Percentiles rank a stretch among this genome's conserved stretches.
phyloP scores from a whole-genome alignment of 192 early-diverging fungal genomes.

The Kickxella alabastrina region DNA sequence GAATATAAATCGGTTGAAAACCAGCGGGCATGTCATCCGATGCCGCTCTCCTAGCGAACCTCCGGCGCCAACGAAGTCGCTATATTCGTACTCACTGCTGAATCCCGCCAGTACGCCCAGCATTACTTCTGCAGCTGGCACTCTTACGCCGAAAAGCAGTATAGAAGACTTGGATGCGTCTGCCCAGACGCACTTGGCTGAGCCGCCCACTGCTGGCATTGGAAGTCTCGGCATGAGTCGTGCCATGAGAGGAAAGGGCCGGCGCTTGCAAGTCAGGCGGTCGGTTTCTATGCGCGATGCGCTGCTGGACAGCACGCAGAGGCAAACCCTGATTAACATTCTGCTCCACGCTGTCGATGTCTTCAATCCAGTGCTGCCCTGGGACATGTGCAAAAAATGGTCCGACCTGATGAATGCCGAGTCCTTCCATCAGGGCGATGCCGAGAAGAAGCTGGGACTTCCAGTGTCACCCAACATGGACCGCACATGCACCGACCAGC shows the following conservation, averaged over 20 bases:
- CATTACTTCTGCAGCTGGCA: neutral
- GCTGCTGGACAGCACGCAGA: constrained; percentile 54
- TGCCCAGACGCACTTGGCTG: neutral
- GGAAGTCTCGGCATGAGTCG: neutral
- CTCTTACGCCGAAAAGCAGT: neutral
- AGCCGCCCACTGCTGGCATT: neutral
- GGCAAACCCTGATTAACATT: constrained; percentile 60
- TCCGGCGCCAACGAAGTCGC: constrained; percentile 7
- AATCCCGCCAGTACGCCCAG: neutral
- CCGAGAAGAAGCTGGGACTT: constrained; percentile 68
- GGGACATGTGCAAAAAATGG: constrained; percentile 83
- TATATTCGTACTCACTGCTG: constrained; percentile 6
- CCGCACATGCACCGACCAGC: constrained; percentile 63
- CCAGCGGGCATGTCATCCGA: constrained; percentile 6
- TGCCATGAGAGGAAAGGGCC: constrained; percentile 5
- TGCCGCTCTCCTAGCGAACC: constrained; percentile 44
- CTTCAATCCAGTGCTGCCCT: constrained; percentile 82
- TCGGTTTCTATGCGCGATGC: constrained; percentile 48
- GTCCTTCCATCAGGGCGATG: constrained; percentile 84
- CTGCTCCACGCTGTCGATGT: constrained; percentile 89
- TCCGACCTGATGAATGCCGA: constrained; percentile 82
- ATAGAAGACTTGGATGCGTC: neutral
- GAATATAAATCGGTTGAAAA: neutral
- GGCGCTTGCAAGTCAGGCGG: constrained; percentile 36
- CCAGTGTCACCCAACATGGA: constrained; percentile 91